Evolutionary conservation across 805 yeast species (phyloP), one percentile per base, ranked within the genome.

Genomic region (Pichia membranifaciens): DNA sequence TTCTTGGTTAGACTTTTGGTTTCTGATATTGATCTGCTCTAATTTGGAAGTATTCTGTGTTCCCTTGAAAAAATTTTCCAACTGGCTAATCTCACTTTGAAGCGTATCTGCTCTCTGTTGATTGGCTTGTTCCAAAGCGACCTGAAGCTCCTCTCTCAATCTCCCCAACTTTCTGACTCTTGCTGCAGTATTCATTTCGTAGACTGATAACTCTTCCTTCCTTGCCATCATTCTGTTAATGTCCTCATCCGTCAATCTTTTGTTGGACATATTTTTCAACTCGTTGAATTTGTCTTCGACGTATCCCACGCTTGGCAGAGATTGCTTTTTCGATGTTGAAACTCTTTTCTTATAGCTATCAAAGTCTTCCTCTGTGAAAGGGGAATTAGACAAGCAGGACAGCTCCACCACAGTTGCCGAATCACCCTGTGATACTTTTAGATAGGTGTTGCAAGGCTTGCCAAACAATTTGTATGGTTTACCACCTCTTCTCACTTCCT

Each of bases 361-460:
- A 59, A 82, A 87, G 65, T 93, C 99, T 18, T 77, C 82, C 33
- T 70, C 72, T 1, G 84, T 73, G 43, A 90, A 75, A 8, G 81
- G 76, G 2, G 83, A 79, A 67, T 93, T 96, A 41, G 95, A 83
- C 58, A 93, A 81, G 43, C 79, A 80, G 38, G 78, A 79, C 75
- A 93, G 79, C 38, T 87, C 91, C 54, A 90, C 81, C 39, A 76
- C 77, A 55, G 84, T 85, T 52, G 81, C 81, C 34, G 82, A 79
- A 43, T 75, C 74, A 43, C 96, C 96, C 61, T 87, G 95, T n/a
- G 90, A 75, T 13, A 87, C 91, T 45, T 79, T 71, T 54, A 91
- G 71, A 54, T 77, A 81, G 13, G 73, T 63, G 52, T 75, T 77
- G 48, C 75, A 71, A 51, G 70, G 71, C 46, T 65, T 68, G 22